These are phyloP conservation scores for Raffaelea arxii DNA, from an alignment of 2,329 filamentous ascomycete species.

Conservation along the genomic window DNA sequence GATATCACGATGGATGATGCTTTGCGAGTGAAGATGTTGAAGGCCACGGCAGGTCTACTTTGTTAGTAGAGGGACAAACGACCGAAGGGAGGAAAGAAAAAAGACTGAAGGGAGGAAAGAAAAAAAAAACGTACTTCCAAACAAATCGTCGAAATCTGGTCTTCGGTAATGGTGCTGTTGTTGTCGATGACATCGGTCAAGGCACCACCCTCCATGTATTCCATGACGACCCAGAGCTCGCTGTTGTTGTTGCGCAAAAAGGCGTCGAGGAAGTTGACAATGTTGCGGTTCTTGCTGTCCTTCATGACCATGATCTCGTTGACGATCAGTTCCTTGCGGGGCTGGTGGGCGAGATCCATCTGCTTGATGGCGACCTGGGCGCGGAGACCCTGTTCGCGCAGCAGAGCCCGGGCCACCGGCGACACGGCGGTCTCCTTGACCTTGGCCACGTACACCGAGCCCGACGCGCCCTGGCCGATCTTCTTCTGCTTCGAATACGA, in stretches of 20 bases:
- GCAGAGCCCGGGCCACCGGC: constrained; percentile 64
- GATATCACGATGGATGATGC: constrained; percentile 98
- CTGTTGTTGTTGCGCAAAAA: constrained; percentile 91
- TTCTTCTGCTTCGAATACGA: constrained; percentile 99
- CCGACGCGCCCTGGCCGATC: constrained; percentile 96
- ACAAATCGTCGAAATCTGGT: constrained; percentile 96
- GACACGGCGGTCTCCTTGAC: constrained; percentile 84
- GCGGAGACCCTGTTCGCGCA: constrained; percentile 68
- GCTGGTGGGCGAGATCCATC: constrained; percentile 97
- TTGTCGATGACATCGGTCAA: constrained; percentile 98
- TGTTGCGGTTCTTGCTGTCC: constrained; percentile 95
- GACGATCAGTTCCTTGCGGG: constrained; percentile 94
- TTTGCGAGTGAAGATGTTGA: constrained; percentile 88
- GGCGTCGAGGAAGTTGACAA: constrained; percentile 96
- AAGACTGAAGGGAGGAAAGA: neutral
- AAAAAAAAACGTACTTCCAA: constrained; percentile 59
- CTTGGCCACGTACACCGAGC: constrained; percentile 94
- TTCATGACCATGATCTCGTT: constrained; percentile 99
- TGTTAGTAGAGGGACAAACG: neutral
- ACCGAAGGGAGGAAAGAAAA: neutral
- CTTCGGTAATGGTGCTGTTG: constrained; percentile 85
- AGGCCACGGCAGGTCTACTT: constrained; percentile 84
- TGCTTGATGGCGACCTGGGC: constrained; percentile 98
- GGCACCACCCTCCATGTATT: constrained; percentile 98
- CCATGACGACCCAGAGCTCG: constrained; percentile 99